Evolutionary conservation across 1,284 basidiomycete species (phyloP), one percentile per base, ranked within the genome.

Genomic region (Pterulicium gracile): DNA sequence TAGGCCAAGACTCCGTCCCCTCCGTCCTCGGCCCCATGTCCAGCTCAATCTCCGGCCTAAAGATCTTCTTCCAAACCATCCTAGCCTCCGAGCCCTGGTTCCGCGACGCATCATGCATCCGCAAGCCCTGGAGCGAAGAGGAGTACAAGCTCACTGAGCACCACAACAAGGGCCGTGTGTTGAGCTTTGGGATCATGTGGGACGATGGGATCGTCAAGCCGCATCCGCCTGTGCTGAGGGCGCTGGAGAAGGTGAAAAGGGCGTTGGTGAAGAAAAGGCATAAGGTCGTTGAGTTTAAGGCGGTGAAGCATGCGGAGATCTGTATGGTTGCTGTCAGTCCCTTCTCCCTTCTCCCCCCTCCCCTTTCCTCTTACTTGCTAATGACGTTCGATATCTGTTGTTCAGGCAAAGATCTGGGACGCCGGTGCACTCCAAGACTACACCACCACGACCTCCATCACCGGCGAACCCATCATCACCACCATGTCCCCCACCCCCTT

Each of bases 211-310:
- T 73, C 10, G 63, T 77, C 7, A 58, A 65, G n/a, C 88, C 88
- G 1, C 77, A 83, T 49, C 87, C 88, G 0, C 85, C 88, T 0
- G 62, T 90, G 15, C 62, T 58, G 14, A 68, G 87, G 24, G 87
- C 78, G 0, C 61, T 92, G 35, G 66, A 75, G 52, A 68, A 66
- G 47, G 70, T 73, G 1, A 77, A 76, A 56, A 60, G 65, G 1
- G 79, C 82, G 0, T 63, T 92, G 19, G 54, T 73, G 24, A 68
- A 63, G 2, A 80, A 79, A 4, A 87, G 88, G 0, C 86, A 91
- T 58, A 69, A 70, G 56, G 36, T 39, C 36, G 36, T 39, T 7
- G 36, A 39, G 7, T 39, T 13, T 13, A 17, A 17, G 7, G 7
- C 36, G 15, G 7, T 15, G 7, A 39, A 39, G 36, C 36, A 39